Percentiles rank a stretch among this genome's conserved stretches.
These are phyloP conservation scores for Punctularia strigosozonata DNA, from an alignment of 768 basidiomycete genomes.

Conservation along the genomic window DNA sequence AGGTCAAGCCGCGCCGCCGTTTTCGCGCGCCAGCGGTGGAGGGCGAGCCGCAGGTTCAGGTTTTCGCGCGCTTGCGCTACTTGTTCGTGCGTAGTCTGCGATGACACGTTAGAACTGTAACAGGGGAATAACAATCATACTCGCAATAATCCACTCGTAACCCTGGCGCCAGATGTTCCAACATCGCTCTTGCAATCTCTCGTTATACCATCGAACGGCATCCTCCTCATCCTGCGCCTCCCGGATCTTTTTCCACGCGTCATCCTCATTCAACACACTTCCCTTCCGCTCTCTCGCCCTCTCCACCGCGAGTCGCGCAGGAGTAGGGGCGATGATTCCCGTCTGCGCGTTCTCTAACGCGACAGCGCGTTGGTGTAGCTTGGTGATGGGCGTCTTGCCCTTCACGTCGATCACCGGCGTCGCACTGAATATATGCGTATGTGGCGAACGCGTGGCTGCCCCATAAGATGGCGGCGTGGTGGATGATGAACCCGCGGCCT, in stretches of 20 bases:
- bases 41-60: slow-evolving; percentile 42
- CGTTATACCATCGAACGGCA: slow-evolving; percentile 57
- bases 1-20: slow-evolving; percentile 24
- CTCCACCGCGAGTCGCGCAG: slow-evolving; percentile 3
- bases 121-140: slow-evolving; percentile 18
- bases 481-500: slow-evolving; percentile 25
- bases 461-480: slow-evolving; percentile 40
- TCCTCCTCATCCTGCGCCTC: slow-evolving; percentile 59
- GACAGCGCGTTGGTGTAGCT: too few relatives aligned
- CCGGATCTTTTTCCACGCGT: slow-evolving; percentile 69
- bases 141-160: slow-evolving; percentile 61
- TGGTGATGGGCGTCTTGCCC: slow-evolving; percentile 4
- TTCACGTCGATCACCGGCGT: too few relatives aligned
- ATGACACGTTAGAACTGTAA: slow-evolving; percentile 2
- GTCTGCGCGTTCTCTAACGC: slow-evolving; percentile 3
- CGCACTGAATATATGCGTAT: too few relatives aligned
- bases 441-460: slow-evolving; percentile 23
- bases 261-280: slow-evolving; percentile 52
- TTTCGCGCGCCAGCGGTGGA: slow-evolving; percentile 51
- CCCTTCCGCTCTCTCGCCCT: slow-evolving; percentile 28
- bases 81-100: slow-evolving; percentile 64
- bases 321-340: slow-evolving; percentile 1
- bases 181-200: slow-evolving; percentile 53
- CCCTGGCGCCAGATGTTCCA: slow-evolving; percentile 70
- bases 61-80: slow-evolving; percentile 58